These are phyloP conservation scores for Candida cerambycidarum DNA, from an alignment of 805 yeast species.

Conservation along the genomic window DNA sequence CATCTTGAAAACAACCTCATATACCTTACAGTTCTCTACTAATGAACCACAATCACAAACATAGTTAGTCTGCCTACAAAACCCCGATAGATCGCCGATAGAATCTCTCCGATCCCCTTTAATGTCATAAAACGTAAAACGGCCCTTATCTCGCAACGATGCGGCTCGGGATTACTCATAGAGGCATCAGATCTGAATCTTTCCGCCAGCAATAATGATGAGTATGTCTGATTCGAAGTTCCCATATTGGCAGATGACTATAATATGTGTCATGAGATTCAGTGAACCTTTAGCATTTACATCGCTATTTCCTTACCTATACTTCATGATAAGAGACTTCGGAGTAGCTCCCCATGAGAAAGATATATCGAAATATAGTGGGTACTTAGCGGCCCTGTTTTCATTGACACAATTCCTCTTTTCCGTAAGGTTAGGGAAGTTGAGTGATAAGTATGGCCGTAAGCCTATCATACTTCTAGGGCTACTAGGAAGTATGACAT, in stretches of 20 bases:
- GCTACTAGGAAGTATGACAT: slow-evolving; percentile 49
- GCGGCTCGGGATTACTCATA: slow-evolving; percentile 8
- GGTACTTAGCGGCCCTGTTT: slow-evolving; percentile 59
- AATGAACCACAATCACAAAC: too few species aligned
- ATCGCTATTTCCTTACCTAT: slow-evolving; percentile 61
- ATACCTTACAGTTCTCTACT: too few species aligned
- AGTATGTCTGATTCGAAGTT: slow-evolving; percentile 35
- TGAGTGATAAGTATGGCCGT: slow-evolving; percentile 58
- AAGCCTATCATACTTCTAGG: slow-evolving; percentile 55
- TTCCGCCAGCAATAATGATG: slow-evolving; percentile 1
- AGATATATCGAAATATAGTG: slow-evolving; percentile 58
- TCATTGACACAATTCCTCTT: slow-evolving; percentile 60
- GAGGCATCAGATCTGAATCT: not conserved
- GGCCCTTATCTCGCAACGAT: slow-evolving; percentile 4
- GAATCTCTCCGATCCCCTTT: not conserved
- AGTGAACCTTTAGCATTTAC: slow-evolving; percentile 66
- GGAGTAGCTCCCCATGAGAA: slow-evolving; percentile 48
- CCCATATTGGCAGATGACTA: slow-evolving; percentile 50
- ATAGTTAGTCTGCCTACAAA: too few species aligned
- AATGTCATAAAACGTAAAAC: not conserved
- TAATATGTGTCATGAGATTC: slow-evolving; percentile 46
- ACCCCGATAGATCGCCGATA: too few species aligned
- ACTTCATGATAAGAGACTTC: slow-evolving; percentile 62
- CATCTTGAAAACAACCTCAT: too few species aligned
- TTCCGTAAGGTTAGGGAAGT: slow-evolving; percentile 59